A percentile compares a stretch with the other conserved stretches of the same genome.
These are phyloP conservation scores for Venturiaceae sp. DNA, from an alignment of 2,329 filamentous ascomycete species.

Conservation along the genomic window DNA sequence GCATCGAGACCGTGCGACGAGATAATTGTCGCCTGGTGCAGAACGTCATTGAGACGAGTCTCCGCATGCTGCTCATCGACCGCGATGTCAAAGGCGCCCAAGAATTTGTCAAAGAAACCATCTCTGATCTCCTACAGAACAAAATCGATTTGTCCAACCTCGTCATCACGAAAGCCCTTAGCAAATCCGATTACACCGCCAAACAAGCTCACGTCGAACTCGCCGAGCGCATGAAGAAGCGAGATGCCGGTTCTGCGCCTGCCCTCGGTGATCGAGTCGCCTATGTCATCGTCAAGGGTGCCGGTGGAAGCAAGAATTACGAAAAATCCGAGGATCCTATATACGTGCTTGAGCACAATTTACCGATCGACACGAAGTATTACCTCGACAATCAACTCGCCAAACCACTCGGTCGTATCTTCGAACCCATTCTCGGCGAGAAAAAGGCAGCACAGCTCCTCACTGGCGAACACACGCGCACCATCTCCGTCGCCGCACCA, in stretches of 20 bases:
- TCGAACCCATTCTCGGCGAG: conserved; percentile 94
- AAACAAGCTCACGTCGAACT: conserved; percentile 97
- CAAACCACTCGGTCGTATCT: conserved; percentile 89
- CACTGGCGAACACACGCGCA: conserved; percentile 88
- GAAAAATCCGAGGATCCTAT: conserved; percentile 96
- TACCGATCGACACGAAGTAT: conserved; percentile 96
- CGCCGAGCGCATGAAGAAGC: conserved; percentile 92
- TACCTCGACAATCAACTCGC: conserved; percentile 97
- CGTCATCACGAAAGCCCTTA: conserved; percentile 94
- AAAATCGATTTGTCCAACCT: conserved; percentile 98
- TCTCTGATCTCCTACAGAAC: conserved; percentile 91
- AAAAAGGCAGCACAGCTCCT: conserved; percentile 80
- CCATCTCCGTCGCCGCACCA: conserved; percentile 85
- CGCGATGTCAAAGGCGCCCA: conserved; percentile 83
- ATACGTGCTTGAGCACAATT: conserved; percentile 92
- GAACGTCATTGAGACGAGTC: conserved; percentile 92
- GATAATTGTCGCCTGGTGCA: conserved; percentile 95
- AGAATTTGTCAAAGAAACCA: conserved; percentile 95
- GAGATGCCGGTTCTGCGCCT: conserved; percentile 88
- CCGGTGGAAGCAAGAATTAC: conserved; percentile 85
- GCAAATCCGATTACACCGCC: conserved; percentile 70
- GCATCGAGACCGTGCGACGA: conserved; percentile 94
- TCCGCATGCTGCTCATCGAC: conserved; percentile 93
- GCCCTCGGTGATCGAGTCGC: conserved; percentile 90
- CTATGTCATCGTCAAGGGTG: conserved; percentile 94